Conservation (phyloP, 2,329 filamentous ascomycete genomes). For the Sporothrix globosa region DNA sequence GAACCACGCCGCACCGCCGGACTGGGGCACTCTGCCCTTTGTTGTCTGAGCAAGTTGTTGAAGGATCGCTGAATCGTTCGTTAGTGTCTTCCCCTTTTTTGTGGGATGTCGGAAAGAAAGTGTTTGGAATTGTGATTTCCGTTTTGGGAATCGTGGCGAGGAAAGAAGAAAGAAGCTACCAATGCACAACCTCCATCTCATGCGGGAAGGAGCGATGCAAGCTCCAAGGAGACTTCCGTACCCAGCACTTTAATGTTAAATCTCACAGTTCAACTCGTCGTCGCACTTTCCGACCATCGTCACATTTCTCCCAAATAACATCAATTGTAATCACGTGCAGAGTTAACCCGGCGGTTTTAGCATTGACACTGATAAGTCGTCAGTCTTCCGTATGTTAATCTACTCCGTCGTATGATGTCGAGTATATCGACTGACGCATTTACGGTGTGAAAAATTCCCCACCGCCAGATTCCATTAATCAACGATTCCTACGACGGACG, state of each 20-base stretch:
- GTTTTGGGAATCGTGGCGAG: neutral
- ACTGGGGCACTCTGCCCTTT: neutral
- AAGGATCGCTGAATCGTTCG: neutral
- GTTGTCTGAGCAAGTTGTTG: neutral
- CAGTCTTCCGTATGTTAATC: too few relatives aligned
- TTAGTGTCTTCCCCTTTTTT: neutral
- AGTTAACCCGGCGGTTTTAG: neutral
- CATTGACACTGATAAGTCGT: too few relatives aligned
- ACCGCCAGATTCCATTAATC: neutral
- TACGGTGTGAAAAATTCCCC: neutral
- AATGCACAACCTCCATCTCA: neutral
- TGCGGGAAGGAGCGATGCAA: constrained; percentile 17
- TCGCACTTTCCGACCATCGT: neutral
- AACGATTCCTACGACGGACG: neutral
- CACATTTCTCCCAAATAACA: neutral
- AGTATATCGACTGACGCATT: neutral
- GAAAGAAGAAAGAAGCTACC: neutral
- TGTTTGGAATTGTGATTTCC: constrained; percentile 17
- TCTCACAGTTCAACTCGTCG: neutral
- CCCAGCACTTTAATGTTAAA: neutral
- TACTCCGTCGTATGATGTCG: neutral
- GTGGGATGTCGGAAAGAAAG: neutral
- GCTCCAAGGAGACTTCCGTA: constrained; percentile 6
- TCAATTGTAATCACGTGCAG: neutral
- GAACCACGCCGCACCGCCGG: neutral